phyloP scores from a whole-genome alignment of 257 asterid species.

The Solanum clarkiae region DNA sequence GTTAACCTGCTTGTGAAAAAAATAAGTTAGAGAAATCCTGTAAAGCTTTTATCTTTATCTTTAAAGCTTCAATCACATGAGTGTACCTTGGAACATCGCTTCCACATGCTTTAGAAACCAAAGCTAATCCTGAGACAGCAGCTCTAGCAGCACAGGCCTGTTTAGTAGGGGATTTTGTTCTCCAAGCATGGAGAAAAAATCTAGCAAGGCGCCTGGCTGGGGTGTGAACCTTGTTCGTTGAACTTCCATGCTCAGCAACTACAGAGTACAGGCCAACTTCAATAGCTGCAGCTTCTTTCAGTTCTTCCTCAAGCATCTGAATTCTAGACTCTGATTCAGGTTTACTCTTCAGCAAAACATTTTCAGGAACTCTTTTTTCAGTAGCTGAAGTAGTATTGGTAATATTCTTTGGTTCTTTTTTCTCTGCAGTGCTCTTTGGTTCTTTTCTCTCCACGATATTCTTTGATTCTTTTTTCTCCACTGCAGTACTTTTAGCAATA shows the following conservation, averaged over 20 bases:
- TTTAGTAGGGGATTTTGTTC: slow-evolving; percentile 40
- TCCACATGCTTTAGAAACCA: slow-evolving; percentile 91
- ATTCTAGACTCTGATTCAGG: slow-evolving; percentile 36
- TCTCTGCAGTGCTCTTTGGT: not conserved
- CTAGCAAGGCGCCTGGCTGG: slow-evolving; percentile 85
- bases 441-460: not conserved
- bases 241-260: slow-evolving; percentile 79
- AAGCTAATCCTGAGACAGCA: slow-evolving; percentile 63
- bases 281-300: slow-evolving; percentile 67
- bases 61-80: not conserved
- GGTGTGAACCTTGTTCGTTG: slow-evolving; percentile 64
- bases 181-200: slow-evolving; percentile 61
- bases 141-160: slow-evolving; percentile 82
- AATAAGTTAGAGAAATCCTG: not conserved
- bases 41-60: not conserved
- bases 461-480: not conserved
- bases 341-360: slow-evolving; percentile 17
- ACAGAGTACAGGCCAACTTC: slow-evolving; percentile 73
- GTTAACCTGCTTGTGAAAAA: slow-evolving; percentile 45
- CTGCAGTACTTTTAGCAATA: not conserved
- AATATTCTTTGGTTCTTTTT: not conserved
- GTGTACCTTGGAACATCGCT: slow-evolving; percentile 76
- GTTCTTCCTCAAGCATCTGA: slow-evolving; percentile 71
- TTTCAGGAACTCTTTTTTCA: slow-evolving; percentile 1
- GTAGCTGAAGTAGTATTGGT: not conserved